These are phyloP conservation scores for Ascochyta viciae-villosae DNA, from an alignment of 2,329 filamentous ascomycete genomes.

Conservation along the genomic window DNA sequence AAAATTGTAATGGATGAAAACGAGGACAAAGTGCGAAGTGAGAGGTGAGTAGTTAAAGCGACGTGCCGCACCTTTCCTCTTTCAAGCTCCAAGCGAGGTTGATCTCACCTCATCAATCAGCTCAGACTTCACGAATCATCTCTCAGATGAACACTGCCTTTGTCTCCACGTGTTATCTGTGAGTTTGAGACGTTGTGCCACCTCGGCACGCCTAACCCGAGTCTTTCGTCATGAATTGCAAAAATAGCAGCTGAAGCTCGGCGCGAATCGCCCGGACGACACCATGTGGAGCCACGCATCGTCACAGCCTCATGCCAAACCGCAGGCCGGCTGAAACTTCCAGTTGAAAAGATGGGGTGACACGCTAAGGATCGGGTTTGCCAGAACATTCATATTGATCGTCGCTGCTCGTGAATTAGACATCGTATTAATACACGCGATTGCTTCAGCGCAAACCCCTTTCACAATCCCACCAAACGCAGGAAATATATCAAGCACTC, in stretches of 20 bases:
- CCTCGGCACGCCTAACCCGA: conserved; percentile 15
- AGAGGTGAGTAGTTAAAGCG: neutral
- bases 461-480: neutral
- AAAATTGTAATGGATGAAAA: too few relatives aligned
- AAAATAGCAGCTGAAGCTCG: conserved; percentile 16
- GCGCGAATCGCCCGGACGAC: conserved; percentile 5
- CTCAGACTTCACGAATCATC: neutral
- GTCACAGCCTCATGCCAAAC: conserved; percentile 15
- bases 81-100: conserved; percentile 7
- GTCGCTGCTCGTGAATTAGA: conserved; percentile 7
- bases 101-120: conserved; percentile 1
- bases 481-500: neutral
- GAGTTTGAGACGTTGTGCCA: conserved; percentile 9
- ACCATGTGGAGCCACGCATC: conserved; percentile 19
- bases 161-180: neutral
- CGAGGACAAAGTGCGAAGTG: too few relatives aligned
- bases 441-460: neutral
- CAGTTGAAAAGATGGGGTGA: conserved; percentile 5
- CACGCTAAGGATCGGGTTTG: conserved; percentile 2
- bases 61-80: conserved; percentile 2
- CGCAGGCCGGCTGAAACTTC: conserved; percentile 1
- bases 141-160: neutral
- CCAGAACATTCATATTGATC: conserved; percentile 1
- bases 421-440: conserved; percentile 4
- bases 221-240: conserved; percentile 4